Evolutionary conservation across 163 green algal species (phyloP).

Genomic region (Scenedesmus sp.): DNA sequence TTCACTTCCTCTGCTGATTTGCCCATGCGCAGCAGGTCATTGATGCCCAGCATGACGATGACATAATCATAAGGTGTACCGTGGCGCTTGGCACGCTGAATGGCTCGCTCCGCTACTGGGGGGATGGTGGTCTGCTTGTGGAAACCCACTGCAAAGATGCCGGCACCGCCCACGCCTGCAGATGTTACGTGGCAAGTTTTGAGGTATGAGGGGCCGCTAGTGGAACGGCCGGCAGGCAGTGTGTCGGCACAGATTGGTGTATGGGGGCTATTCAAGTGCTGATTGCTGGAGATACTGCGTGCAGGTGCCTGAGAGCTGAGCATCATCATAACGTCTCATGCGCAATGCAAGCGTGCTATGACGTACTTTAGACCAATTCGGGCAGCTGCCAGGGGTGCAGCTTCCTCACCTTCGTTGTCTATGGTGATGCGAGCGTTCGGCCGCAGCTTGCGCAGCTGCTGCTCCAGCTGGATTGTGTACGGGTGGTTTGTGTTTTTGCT

Average conservation of each 20-base stretch:
- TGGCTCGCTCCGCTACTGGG: not conserved
- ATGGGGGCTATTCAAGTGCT: no score
- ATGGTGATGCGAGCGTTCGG: not conserved
- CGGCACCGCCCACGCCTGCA: conserved; percentile 45
- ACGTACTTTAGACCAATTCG: not conserved
- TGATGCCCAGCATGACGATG: conserved; percentile 49
- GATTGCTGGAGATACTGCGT: no score
- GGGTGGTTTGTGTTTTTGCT: conserved; percentile 45
- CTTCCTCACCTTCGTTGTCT: conserved; percentile 35
- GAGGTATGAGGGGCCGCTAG: not conserved
- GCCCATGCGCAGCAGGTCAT: conserved; percentile 51
- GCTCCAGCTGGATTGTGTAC: conserved; percentile 37
- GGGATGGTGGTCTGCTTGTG: conserved; percentile 29
- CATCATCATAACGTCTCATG: no score
- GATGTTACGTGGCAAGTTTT: not conserved
- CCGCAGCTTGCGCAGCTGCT: not conserved
- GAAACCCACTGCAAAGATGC: conserved; percentile 49
- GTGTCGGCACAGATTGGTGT: no score
- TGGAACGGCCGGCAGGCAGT: not conserved
- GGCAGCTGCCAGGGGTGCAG: not conserved
- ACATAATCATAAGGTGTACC: conserved; percentile 33
- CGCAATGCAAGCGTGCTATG: not conserved
- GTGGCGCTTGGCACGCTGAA: not conserved
- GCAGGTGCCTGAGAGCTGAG: no score
- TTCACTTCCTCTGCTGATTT: conserved; percentile 44